Conservation (phyloP, 331 rosid species). For the Quercus tomentella region DNA sequence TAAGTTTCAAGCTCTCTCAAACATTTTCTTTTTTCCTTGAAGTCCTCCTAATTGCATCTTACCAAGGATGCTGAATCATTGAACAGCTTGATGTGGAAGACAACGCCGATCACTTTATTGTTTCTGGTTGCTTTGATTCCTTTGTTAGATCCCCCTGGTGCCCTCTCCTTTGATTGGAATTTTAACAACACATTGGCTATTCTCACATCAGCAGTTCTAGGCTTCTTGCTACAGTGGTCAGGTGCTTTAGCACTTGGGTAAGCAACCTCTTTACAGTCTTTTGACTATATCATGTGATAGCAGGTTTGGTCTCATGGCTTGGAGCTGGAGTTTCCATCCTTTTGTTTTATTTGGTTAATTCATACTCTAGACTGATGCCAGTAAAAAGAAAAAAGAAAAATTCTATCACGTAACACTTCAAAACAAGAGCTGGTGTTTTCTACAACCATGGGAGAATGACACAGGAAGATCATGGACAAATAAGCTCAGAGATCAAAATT, state of each 20-base stretch:
- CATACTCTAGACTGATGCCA: too few relatives aligned
- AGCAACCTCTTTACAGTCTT: conserved; percentile 15
- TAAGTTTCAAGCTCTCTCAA: conserved; percentile 28
- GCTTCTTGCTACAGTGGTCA: conserved; percentile 97
- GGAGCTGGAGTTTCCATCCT: background rate
- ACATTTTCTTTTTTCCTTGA: background rate
- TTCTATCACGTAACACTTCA: too few relatives aligned
- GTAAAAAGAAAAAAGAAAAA: too few relatives aligned
- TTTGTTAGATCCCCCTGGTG: conserved; percentile 92
- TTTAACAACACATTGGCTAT: conserved; percentile 56
- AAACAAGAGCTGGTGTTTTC: too few relatives aligned
- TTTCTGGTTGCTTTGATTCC: conserved; percentile 72
- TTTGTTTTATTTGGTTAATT: background rate
- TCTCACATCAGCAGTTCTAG: conserved; percentile 74
- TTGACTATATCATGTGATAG: background rate
- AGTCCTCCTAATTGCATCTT: conserved; percentile 1
- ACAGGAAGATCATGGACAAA: too few relatives aligned
- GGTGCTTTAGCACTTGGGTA: conserved; percentile 98
- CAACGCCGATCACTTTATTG: conserved; percentile 80
- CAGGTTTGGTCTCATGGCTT: background rate
- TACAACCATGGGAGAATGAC: too few relatives aligned
- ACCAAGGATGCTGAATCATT: conserved; percentile 7
- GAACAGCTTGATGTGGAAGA: conserved; percentile 95
- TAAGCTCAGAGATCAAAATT: too few relatives aligned
- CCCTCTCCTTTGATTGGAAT: conserved; percentile 73